These are phyloP conservation scores for Mariannaea elegans DNA, from an alignment of 2,329 filamentous ascomycete species.

Conservation along the genomic window DNA sequence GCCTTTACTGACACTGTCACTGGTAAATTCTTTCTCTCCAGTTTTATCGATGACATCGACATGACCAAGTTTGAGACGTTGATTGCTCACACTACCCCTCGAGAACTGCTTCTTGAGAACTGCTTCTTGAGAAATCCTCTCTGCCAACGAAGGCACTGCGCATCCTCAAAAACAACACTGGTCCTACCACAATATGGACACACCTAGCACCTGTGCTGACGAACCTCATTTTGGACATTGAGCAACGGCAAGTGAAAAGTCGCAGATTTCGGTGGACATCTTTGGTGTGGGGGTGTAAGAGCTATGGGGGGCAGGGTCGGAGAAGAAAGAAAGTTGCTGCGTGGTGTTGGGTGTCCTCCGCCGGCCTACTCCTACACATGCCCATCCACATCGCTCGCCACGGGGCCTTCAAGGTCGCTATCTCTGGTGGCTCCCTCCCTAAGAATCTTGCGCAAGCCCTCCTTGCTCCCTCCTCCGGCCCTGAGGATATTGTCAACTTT, in stretches of 20 bases:
- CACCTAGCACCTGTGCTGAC: conserved; percentile 85
- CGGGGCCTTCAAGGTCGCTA: conserved; percentile 85
- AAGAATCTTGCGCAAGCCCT: conserved; percentile 87
- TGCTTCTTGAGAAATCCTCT: conserved; percentile 87
- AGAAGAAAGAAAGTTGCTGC: too few relatives aligned
- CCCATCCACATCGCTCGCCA: conserved; percentile 83
- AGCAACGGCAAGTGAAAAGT: too few relatives aligned
- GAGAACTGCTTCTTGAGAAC: too few relatives aligned
- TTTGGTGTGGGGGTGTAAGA: too few relatives aligned
- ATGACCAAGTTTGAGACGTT: conserved; percentile 98
- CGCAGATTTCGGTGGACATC: too few relatives aligned
- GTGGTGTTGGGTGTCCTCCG: too few relatives aligned
- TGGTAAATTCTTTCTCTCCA: conserved; percentile 91
- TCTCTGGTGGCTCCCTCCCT: conserved; percentile 93
- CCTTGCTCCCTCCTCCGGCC: conserved; percentile 62
- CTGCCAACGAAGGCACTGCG: conserved; percentile 89
- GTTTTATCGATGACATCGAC: conserved; percentile 91
- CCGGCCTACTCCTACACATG: too few relatives aligned
- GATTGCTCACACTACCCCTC: conserved; percentile 88
- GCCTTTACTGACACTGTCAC: conserved; percentile 96
- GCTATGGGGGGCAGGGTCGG: too few relatives aligned
- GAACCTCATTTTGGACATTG: too few relatives aligned
- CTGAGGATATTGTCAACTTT: conserved; percentile 76
- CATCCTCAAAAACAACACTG: conserved; percentile 95
- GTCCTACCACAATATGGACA: conserved; percentile 95